Evolutionary conservation across 179 eudicot species (phyloP).

Genomic region (Carnegiea gigantea): DNA sequence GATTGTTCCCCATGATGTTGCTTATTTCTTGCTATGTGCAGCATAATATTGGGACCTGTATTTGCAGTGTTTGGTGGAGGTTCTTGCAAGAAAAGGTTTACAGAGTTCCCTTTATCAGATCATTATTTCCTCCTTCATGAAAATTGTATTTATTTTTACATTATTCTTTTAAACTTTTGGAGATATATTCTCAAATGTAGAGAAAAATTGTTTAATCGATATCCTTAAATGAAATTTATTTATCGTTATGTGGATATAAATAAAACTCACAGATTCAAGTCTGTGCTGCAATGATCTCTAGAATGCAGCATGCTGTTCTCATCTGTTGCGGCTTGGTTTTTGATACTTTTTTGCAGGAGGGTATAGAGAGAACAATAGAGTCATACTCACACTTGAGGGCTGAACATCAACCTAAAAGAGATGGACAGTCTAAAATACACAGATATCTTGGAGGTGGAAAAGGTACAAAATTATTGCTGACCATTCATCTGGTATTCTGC

Average conservation of each 20-base stretch:
- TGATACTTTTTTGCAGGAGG: slow-evolving; percentile 58
- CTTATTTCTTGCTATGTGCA: not conserved
- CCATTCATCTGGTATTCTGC: not conserved
- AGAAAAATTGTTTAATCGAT: not conserved
- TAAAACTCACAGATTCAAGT: not conserved
- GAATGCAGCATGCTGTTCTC: not conserved
- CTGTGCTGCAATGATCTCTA: not conserved
- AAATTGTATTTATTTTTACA: too few relatives aligned
- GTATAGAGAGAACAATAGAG: slow-evolving; percentile 85
- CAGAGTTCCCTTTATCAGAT: not conserved
- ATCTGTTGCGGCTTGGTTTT: not conserved
- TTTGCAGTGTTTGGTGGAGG: not conserved
- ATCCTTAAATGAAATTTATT: not conserved
- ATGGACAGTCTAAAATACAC: slow-evolving; percentile 74
- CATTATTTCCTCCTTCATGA: too few relatives aligned
- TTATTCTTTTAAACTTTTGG: not conserved
- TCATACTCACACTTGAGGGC: slow-evolving; percentile 88
- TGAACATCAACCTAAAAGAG: slow-evolving; percentile 56
- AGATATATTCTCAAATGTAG: not conserved
- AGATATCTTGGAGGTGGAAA: slow-evolving; percentile 75
- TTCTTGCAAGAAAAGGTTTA: not conserved
- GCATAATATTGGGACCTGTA: not conserved
- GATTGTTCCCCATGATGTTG: not conserved
- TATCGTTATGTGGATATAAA: not conserved
- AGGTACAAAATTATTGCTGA: slow-evolving; percentile 40